Evolutionary conservation across 352 stramenopile genomes (phyloP), one percentile per base, ranked within the genome.

Genomic region (Elongisporangium prolatum): DNA sequence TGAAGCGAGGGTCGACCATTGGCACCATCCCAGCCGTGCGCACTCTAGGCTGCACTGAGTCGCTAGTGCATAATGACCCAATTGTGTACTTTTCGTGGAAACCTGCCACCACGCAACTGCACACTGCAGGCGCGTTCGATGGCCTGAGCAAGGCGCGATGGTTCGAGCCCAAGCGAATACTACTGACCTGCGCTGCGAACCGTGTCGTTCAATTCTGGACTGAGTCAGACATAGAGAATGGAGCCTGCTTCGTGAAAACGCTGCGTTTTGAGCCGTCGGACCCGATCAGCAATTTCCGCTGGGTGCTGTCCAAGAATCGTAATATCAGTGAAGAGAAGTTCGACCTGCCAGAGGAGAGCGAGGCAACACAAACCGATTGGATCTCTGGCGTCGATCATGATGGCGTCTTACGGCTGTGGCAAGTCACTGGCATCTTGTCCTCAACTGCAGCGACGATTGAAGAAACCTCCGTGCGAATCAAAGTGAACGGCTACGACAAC

Each of bases 1-100:
- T 86, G 58, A 59, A 65, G 58, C 21, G 22, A 50, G 5, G 40
- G 51, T n/a, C 34, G 21, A 13, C 11, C 40, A 60, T 13, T 6
- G 17, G 18, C 51, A 17, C 21, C 37, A 20, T 3, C 25, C 18
- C 5, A 14, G 10, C 17, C 18, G 18, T 25, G 14, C 21, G 54
- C 20, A 21, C 49, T 11, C 61, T 77, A n/a, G 57, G 69, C 24
- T 52, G 60, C 25, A 57, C 79, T 16, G 68, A 93, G 44, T 52
- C 50, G 16, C 63, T 94, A 16, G 38, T 52, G 7, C 84, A 94
- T 49, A 60, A 71, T 1, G 74, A 90, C n/a, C 78, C 72, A 14
- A 75, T 94, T 28, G 78, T 85, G 21, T 92, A 89, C 59, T 83
- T 86, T 54, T 86, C 82, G 25, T 94, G 84, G 84, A 94, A 91